These are phyloP conservation scores for Saccharomycopsis microspora DNA, from an alignment of 805 yeast genomes.

Conservation along the genomic window DNA sequence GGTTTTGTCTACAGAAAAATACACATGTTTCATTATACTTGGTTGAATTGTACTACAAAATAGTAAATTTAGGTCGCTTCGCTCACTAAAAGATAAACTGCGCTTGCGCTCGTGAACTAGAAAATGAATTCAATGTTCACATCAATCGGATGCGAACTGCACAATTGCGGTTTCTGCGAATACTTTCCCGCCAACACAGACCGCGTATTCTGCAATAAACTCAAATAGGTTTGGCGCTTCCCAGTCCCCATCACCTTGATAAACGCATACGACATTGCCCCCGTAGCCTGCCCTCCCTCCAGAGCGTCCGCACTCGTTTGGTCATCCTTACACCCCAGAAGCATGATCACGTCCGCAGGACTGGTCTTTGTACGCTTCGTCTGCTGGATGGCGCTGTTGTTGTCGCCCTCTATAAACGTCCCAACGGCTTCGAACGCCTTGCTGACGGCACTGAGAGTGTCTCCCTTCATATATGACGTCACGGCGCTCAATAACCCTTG, in stretches of 20 bases:
- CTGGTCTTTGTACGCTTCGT: slow-evolving; percentile 41
- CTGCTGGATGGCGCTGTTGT: slow-evolving; percentile 19
- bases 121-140: slow-evolving; percentile 31
- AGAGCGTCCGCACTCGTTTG: slow-evolving; percentile 53
- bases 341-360: slow-evolving; percentile 54
- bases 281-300: slow-evolving; percentile 53
- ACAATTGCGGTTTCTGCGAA: slow-evolving; percentile 63
- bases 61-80: too few species aligned
- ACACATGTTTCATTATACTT: too few species aligned
- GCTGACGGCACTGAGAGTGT: slow-evolving; percentile 24
- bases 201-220: slow-evolving; percentile 52
- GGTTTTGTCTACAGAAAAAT: too few species aligned
- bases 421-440: slow-evolving; percentile 16
- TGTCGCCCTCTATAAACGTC: slow-evolving; percentile 9
- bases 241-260: slow-evolving; percentile 43
- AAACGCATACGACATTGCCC: slow-evolving; percentile 68
- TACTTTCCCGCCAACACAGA: slow-evolving; percentile 44
- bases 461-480: slow-evolving; percentile 41
- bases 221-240: slow-evolving; percentile 46
- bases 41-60: too few species aligned
- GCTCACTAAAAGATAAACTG: too few species aligned
- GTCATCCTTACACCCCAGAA: slow-evolving; percentile 63
- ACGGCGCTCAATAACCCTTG: slow-evolving; percentile 44
- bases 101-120: slow-evolving; percentile 16
- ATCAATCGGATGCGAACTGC: slow-evolving; percentile 61